Percentiles rank a stretch among this genome's conserved stretches.
Conservation (phyloP, 495 filamentous ascomycete species). For the Xylaria nigripes region DNA sequence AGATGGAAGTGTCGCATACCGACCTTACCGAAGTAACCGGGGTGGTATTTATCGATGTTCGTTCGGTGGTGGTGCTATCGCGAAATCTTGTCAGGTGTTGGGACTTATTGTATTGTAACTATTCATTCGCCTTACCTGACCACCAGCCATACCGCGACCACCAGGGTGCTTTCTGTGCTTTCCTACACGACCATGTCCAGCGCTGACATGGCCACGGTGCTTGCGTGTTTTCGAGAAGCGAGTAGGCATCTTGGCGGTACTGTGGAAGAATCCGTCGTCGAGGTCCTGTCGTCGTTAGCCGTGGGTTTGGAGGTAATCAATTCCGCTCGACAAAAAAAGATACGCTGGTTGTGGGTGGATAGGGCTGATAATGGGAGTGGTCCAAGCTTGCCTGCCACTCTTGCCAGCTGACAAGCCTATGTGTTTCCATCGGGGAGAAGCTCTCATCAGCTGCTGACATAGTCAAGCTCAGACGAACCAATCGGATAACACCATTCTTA, state of each 20-base stretch:
- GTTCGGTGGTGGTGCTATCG: constrained; percentile 92
- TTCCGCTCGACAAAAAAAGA: constrained; percentile 12
- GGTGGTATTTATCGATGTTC: constrained; percentile 70
- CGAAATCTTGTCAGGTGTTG: neutral
- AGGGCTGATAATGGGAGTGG: constrained; percentile 11
- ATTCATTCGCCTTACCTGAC: constrained; percentile 9
- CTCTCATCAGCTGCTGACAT: neutral
- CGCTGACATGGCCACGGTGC: constrained; percentile 89
- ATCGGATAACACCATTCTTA: constrained; percentile 2
- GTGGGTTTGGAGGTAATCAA: constrained; percentile 10
- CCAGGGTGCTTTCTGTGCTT: constrained; percentile 93
- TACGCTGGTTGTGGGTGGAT: constrained; percentile 9
- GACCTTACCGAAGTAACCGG: constrained; percentile 89
- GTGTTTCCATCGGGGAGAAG: neutral
- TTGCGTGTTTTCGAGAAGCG: constrained; percentile 75
- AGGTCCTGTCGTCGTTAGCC: constrained; percentile 12
- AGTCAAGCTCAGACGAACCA: neutral
- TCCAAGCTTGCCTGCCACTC: neutral
- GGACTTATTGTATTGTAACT: neutral
- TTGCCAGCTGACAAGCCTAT: neutral
- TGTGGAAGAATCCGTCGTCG: constrained; percentile 9
- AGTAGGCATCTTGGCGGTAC: constrained; percentile 63
- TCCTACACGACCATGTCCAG: constrained; percentile 86
- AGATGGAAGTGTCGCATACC: constrained; percentile 96
- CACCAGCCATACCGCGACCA: constrained; percentile 61